Evolutionary conservation across 108 stramenopile genomes (phyloP).

Genomic region (Nitzschia sp.): DNA sequence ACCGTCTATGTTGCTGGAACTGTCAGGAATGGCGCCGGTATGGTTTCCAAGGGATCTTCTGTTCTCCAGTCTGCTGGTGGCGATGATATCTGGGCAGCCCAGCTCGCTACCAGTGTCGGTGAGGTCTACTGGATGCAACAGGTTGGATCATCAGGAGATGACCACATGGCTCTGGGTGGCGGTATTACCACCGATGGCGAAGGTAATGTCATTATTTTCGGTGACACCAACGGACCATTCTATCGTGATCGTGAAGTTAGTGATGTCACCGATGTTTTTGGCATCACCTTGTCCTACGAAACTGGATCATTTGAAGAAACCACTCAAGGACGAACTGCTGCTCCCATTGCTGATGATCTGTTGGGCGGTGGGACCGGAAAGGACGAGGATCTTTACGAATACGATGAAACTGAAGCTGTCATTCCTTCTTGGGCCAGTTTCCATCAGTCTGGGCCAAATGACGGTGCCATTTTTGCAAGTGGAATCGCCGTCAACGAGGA

Average conservation of each 20-base stretch:
- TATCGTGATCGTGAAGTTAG: constrained; percentile 21
- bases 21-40: constrained; percentile 15
- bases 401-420: neutral
- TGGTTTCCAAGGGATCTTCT: constrained; percentile 1
- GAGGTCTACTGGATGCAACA: constrained; percentile 34
- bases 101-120: constrained; percentile 26
- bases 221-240: constrained; percentile 42
- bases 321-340: constrained; percentile 3
- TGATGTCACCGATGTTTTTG: constrained; percentile 14
- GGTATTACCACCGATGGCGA: constrained; percentile 21
- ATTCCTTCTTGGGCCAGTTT: neutral
- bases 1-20: constrained; percentile 22
- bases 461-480: constrained; percentile 23
- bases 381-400: neutral
- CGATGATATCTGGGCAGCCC: constrained; percentile 32
- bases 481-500: constrained; percentile 17
- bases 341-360: neutral
- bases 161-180: constrained; percentile 27
- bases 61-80: constrained; percentile 2
- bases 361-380: neutral
- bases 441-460: constrained; percentile 29
- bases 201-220: constrained; percentile 41
- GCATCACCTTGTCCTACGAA: neutral
- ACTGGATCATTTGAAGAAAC: constrained; percentile 16
- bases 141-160: constrained; percentile 38